phyloP scores from a whole-genome alignment of 768 basidiomycete species.

The Lentinula aciculospora region DNA sequence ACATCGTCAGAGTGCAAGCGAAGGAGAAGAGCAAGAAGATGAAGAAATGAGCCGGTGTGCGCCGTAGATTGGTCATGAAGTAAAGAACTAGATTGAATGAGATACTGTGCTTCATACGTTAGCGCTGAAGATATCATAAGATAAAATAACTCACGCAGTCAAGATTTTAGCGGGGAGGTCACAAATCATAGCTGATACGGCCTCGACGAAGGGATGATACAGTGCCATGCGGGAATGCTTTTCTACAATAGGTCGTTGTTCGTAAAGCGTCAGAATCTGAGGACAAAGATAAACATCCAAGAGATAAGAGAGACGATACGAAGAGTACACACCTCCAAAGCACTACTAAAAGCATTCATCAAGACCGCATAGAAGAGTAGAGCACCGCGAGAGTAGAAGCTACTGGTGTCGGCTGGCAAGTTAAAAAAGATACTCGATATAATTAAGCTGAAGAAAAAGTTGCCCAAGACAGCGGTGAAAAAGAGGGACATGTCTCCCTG shows the following conservation, averaged over 20 bases:
- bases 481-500: constrained; percentile 29
- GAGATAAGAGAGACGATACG: not conserved
- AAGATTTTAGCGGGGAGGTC: constrained; percentile 28
- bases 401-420: constrained; percentile 27
- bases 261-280: constrained; percentile 22
- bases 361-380: constrained; percentile 35
- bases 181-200: constrained; percentile 31
- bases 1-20: constrained; percentile 19
- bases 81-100: constrained; percentile 30
- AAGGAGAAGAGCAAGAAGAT: constrained; percentile 33
- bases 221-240: constrained; percentile 36
- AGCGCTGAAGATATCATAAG: not conserved
- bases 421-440: constrained; percentile 35
- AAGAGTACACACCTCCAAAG: constrained; percentile 17
- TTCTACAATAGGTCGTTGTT: constrained; percentile 30
- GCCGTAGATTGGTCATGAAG: constrained; percentile 35
- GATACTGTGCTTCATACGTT: constrained; percentile 6
- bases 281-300: not conserved
- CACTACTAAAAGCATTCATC: constrained; percentile 31
- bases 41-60: constrained; percentile 33
- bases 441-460: constrained; percentile 14
- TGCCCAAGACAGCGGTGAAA: constrained; percentile 15
- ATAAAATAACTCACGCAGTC: constrained; percentile 7
- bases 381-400: constrained; percentile 37
- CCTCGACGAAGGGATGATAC: constrained; percentile 33